Evolutionary conservation across 1,139 yeast genomes (phyloP), one percentile per base, ranked within the genome.

Genomic region (Kluyveromyces sp.): DNA sequence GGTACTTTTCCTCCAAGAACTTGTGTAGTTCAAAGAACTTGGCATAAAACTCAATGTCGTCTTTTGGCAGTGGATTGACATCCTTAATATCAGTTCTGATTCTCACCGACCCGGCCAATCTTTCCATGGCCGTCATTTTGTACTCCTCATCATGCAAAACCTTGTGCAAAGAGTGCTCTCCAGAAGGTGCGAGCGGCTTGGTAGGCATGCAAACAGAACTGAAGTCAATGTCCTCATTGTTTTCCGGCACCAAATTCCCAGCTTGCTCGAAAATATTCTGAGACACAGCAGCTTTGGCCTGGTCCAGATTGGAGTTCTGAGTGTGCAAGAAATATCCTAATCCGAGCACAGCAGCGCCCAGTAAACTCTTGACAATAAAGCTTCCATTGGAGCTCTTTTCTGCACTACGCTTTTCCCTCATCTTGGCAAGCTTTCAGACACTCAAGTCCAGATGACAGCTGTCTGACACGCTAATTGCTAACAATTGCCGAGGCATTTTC

Each of bases 71-170:
- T 32, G 66, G 65, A 47, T 63, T 56, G 46, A 68, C 68, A 57
- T 83, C 94, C 50, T 65, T 75, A 15, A 77, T 70, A 49, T 75
- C 78, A 3, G 92, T 81, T 18, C 83, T 78, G 43, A 80, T 66
- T 51, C 69, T 71, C 32, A 83, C 67, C 2, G 87, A 79, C 3
- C 73, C 75, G 9, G 73, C 59, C 36, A 77, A 61, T 49, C 67
- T 68, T 12, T 59, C 56, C 13, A 69, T 67, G 1, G 80, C 69
- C 15, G 55, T 46, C n/a, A 63, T 53, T 48, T 70, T 69, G 53
- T 64, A 75, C 0, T 54, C 56, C 7, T 64, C 59, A 51, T 75
- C 76, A 20, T 53, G 36, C 26, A 60, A 48, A 39, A 61, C 56
- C 41, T 46, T 44, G 19, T 56, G 57, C 19, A 58, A 44, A 1